A percentile compares a stretch with the other conserved stretches of the same genome.
phyloP scores from a whole-genome alignment of 768 basidiomycete species.

The Kondoa subrosea region DNA sequence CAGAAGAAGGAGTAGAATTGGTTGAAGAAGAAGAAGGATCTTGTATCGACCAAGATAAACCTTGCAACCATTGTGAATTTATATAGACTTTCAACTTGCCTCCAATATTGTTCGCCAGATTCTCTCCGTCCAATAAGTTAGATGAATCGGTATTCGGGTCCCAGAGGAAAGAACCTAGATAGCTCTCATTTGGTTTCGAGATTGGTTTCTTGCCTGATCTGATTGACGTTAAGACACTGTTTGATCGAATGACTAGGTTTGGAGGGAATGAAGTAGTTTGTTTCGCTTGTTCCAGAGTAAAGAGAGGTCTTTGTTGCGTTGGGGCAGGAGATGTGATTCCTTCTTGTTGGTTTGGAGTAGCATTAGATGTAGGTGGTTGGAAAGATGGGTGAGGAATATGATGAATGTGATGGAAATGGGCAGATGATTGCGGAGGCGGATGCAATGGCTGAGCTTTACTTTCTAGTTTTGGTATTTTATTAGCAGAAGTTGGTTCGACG shows the following conservation, averaged over 20 bases:
- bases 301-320: conserved; percentile 13
- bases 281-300: background rate
- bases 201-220: background rate
- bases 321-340: conserved; percentile 9
- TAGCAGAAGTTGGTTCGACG: background rate
- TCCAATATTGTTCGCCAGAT: conserved; percentile 19
- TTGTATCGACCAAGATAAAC: conserved; percentile 9
- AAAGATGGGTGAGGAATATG: background rate
- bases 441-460: background rate
- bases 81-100: conserved; percentile 21
- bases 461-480: background rate
- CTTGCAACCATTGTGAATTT: conserved; percentile 19
- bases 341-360: background rate
- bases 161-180: conserved; percentile 22
- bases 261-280: conserved; percentile 8
- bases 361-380: no score
- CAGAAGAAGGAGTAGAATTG: background rate
- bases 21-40: conserved; percentile 15
- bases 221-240: background rate
- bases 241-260: conserved; percentile 15
- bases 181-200: background rate
- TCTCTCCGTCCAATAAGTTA: conserved; percentile 20
- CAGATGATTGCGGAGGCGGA: background rate
- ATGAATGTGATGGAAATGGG: background rate
- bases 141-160: conserved; percentile 23